Evolutionary conservation across 208 protist genomes (phyloP).

Genomic region (Trichomonas vaginalis): DNA sequence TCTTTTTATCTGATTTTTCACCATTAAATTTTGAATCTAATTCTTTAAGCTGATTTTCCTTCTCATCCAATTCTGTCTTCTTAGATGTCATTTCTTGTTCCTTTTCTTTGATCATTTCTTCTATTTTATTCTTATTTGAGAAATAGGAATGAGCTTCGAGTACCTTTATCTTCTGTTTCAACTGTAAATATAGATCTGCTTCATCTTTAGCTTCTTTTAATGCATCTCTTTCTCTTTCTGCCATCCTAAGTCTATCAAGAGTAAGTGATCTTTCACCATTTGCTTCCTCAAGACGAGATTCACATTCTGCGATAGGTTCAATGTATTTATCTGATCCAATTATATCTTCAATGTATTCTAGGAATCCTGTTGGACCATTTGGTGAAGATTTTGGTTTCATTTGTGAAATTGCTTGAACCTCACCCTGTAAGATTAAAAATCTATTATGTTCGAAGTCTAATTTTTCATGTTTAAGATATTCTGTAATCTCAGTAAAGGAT

Average conservation of each 20-base stretch:
- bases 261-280: constrained; percentile 69
- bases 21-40: background rate
- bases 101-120: background rate
- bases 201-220: constrained; percentile 31
- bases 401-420: constrained; percentile 97
- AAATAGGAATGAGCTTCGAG: background rate
- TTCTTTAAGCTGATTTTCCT: background rate
- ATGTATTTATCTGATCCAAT: constrained; percentile 79
- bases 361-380: constrained; percentile 75
- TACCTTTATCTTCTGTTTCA: background rate
- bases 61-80: background rate
- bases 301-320: constrained; percentile 61
- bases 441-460: constrained; percentile 99
- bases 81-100: background rate
- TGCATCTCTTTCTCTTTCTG: constrained; percentile 68
- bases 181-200: background rate
- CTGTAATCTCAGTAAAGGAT: constrained; percentile 47
- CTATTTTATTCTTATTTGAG: background rate
- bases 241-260: constrained; percentile 65
- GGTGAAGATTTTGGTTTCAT: constrained; percentile 95
- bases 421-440: constrained; percentile 98
- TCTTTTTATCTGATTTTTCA: background rate
- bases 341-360: constrained; percentile 99
- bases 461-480: constrained; percentile 68
- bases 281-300: constrained; percentile 56